Percentiles rank a stretch among this genome's conserved stretches.
Evolutionary conservation across 106 monocot species (phyloP).

Genomic region (Dioscorea zingiberensis): DNA sequence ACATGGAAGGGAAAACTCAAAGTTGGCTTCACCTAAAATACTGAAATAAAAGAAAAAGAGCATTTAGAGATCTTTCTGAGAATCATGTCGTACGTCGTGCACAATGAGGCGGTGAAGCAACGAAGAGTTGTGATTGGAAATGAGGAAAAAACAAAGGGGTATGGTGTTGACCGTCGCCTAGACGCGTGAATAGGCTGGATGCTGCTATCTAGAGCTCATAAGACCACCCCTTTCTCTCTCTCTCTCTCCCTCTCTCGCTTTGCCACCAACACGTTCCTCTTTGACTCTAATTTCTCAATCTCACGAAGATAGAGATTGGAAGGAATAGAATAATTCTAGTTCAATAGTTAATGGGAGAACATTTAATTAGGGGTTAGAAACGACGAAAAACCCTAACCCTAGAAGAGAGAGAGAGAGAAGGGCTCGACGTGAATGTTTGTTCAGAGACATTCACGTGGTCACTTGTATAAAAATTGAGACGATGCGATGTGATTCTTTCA

Average conservation of each 20-base stretch:
- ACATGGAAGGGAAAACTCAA: too few species aligned
- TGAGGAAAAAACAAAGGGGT: background rate
- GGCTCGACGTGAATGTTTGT: conserved; percentile 81
- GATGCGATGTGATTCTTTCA: background rate
- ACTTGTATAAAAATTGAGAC: conserved; percentile 1
- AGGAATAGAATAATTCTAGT: background rate
- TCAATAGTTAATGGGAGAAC: too few species aligned
- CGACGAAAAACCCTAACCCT: conserved; percentile 16
- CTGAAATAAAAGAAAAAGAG: too few species aligned
- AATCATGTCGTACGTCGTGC: background rate
- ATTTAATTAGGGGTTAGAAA: background rate
- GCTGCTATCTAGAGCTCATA: background rate
- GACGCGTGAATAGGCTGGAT: conserved; percentile 3
- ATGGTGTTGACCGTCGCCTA: conserved; percentile 2
- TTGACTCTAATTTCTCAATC: background rate
- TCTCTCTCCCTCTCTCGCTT: conserved; percentile 12
- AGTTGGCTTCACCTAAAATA: too few species aligned
- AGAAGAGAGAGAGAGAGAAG: conserved; percentile 10
- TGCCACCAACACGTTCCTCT: background rate
- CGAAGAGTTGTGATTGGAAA: background rate
- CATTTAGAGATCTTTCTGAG: too few species aligned
- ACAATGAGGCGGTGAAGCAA: conserved; percentile 1
- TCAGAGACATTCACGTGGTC: conserved; percentile 72
- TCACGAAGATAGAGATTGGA: background rate
- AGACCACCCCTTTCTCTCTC: background rate